These are phyloP conservation scores for Dinochytrium kinnereticum DNA, from an alignment of 371 early-diverging fungal genomes.

Conservation along the genomic window DNA sequence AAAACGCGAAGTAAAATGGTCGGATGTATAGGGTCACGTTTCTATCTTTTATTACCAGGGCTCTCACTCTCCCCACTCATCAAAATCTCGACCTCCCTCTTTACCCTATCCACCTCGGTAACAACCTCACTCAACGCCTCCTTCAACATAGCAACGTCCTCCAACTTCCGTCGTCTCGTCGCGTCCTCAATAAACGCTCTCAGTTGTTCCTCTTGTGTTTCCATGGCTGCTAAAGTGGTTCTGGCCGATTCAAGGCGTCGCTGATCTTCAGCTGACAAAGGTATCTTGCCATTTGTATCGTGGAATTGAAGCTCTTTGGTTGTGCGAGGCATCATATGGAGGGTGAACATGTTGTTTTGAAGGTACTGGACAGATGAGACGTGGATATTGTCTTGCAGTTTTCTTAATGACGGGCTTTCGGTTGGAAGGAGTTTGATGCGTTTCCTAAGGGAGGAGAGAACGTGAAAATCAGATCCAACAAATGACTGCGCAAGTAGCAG, in stretches of 20 bases:
- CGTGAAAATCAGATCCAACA: not conserved
- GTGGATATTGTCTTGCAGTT: constrained; percentile 72
- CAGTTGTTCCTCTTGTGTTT: constrained; percentile 69
- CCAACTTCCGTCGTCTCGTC: constrained; percentile 73
- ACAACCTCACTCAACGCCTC: constrained; percentile 74
- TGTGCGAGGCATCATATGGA: constrained; percentile 77
- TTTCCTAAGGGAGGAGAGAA: constrained; percentile 32
- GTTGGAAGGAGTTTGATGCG: constrained; percentile 43
- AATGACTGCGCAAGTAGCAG: no score
- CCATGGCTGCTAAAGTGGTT: constrained; percentile 51
- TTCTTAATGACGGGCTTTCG: constrained; percentile 38
- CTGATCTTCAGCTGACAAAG: constrained; percentile 28
- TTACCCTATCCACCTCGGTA: constrained; percentile 62
- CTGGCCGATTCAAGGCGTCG: constrained; percentile 38
- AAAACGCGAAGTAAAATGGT: no score
- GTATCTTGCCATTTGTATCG: constrained; percentile 38
- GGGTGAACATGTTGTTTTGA: constrained; percentile 86
- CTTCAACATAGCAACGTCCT: constrained; percentile 79
- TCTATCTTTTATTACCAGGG: no score
- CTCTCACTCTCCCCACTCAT: constrained; percentile 4
- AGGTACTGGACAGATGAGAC: constrained; percentile 76
- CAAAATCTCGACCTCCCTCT: constrained; percentile 16
- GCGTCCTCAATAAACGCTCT: constrained; percentile 80
- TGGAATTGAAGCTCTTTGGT: not conserved
- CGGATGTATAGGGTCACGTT: no score